phyloP scores from a whole-genome alignment of 2,329 filamentous ascomycete species.

The Colletotrichum echinochloae region DNA sequence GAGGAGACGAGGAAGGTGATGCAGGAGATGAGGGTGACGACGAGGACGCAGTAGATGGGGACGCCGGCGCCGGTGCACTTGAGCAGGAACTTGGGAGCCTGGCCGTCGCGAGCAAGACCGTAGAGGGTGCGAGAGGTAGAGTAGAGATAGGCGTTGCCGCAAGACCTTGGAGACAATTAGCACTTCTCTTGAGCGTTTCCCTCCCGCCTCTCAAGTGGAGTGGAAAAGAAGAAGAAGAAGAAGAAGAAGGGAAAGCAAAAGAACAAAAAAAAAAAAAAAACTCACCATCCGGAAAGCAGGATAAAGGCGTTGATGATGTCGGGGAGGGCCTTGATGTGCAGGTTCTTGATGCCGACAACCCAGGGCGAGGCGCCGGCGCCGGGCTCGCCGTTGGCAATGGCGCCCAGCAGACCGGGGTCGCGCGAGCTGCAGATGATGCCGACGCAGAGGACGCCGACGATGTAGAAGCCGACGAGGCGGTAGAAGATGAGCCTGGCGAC shows the following conservation, averaged over 20 bases:
- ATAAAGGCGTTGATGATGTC: constrained; percentile 67
- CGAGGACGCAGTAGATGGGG: constrained; percentile 52
- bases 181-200: neutral
- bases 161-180: constrained; percentile 48
- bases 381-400: constrained; percentile 64
- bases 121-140: constrained; percentile 63
- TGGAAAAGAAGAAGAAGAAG: too few relatives aligned
- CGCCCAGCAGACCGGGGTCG: constrained; percentile 64
- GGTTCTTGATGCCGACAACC: constrained; percentile 66
- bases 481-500: constrained; percentile 82
- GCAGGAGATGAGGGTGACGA: constrained; percentile 50
- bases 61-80: constrained; percentile 58
- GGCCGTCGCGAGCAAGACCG: constrained; percentile 62
- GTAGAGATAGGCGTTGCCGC: constrained; percentile 65
- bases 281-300: constrained; percentile 44
- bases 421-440: constrained; percentile 70
- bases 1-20: constrained; percentile 55
- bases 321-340: constrained; percentile 64
- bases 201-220: too few relatives aligned
- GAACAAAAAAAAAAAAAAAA: too few relatives aligned
- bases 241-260: too few relatives aligned
- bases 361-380: constrained; percentile 64
- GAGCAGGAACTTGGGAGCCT: constrained; percentile 57
- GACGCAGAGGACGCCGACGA: constrained; percentile 71
- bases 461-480: constrained; percentile 77